These are phyloP conservation scores for Centrapalus pauciflorus DNA, from an alignment of 129 eudicot species.

Conservation along the genomic window DNA sequence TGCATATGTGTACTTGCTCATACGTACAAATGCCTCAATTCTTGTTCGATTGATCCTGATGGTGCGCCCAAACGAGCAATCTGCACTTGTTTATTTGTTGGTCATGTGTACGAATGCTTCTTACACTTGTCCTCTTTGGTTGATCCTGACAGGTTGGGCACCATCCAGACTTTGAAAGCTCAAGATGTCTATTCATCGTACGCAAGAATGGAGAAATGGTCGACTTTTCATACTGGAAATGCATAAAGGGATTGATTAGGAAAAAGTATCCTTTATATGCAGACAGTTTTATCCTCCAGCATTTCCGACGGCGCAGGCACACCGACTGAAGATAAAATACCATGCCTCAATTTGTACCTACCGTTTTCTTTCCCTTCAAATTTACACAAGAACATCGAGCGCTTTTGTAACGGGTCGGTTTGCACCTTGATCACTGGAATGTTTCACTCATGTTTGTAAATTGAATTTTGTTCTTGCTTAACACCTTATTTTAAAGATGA, in stretches of 20 bases:
- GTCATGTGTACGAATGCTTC: too few species aligned
- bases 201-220: constrained; percentile 63
- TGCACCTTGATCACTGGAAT: neutral
- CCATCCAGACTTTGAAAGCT: constrained; percentile 75
- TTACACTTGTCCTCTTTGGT: constrained; percentile 3
- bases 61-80: too few species aligned
- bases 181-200: constrained; percentile 76
- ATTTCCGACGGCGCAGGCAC: constrained; percentile 51
- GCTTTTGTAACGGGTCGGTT: neutral
- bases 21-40: too few species aligned
- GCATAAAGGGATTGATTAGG: constrained; percentile 73
- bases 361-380: neutral
- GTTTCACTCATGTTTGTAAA: too few species aligned
- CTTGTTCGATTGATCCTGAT: too few species aligned
- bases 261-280: constrained; percentile 80
- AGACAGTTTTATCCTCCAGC: constrained; percentile 66
- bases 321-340: constrained; percentile 26
- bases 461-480: too few species aligned
- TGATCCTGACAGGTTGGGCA: constrained; percentile 51
- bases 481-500: too few species aligned
- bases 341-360: neutral
- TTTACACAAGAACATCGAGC: neutral
- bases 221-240: constrained; percentile 86
- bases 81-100: too few species aligned
- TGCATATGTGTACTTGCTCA: too few species aligned